Conservation (phyloP, 2,329 filamentous ascomycete genomes). For the Clonostachys chloroleuca region DNA sequence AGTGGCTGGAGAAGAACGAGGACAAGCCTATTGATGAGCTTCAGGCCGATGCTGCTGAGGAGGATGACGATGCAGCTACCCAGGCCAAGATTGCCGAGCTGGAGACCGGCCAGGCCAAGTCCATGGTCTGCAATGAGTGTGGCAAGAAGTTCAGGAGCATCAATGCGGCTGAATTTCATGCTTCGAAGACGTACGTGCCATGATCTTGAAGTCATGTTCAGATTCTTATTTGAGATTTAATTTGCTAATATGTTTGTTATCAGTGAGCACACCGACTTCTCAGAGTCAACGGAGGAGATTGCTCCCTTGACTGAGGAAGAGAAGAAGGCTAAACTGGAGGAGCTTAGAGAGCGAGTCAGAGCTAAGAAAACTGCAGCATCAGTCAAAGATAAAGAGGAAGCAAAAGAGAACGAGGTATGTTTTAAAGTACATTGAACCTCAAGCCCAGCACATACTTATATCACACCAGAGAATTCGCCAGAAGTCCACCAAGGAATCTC, state of each 20-base stretch:
- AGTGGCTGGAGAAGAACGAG: conserved; percentile 92
- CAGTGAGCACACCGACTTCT: conserved; percentile 83
- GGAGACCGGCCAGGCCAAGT: conserved; percentile 69
- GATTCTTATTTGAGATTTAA: neutral
- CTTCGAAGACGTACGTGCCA: conserved; percentile 68
- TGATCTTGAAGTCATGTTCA: neutral
- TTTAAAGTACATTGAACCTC: neutral
- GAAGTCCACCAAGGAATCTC: conserved; percentile 84
- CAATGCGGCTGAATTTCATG: conserved; percentile 84
- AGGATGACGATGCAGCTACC: conserved; percentile 42
- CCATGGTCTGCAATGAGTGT: conserved; percentile 91
- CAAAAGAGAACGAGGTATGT: conserved; percentile 79
- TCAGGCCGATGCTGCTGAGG: conserved; percentile 42
- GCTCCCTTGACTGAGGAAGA: conserved; percentile 88
- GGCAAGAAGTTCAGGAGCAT: conserved; percentile 84
- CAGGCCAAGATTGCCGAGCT: conserved; percentile 59
- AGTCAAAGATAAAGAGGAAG: conserved; percentile 72
- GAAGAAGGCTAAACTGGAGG: conserved; percentile 74
- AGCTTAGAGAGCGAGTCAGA: conserved; percentile 67
- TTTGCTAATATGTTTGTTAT: conserved; percentile 5
- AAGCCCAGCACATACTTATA: too few species aligned
- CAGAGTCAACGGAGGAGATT: conserved; percentile 89
- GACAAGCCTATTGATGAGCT: conserved; percentile 85
- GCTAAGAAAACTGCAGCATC: conserved; percentile 68
- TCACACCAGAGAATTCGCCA: conserved; percentile 59